phyloP scores from a whole-genome alignment of 1,284 basidiomycete species.

The Coriolopsis trogii region DNA sequence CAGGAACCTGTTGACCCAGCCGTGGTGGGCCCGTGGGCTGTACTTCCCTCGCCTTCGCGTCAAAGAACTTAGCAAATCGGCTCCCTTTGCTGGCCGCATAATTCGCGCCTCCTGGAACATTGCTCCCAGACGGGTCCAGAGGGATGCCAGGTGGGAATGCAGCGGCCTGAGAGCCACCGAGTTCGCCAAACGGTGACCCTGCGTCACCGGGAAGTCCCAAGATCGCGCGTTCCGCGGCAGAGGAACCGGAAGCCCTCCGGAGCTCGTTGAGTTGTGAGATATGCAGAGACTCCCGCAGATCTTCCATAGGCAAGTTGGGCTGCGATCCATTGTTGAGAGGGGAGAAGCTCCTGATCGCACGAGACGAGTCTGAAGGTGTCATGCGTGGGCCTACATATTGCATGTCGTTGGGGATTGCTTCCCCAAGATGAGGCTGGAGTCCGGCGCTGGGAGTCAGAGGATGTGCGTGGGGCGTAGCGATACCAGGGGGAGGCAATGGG shows the following conservation, averaged over 20 bases:
- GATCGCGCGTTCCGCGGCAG: conserved; percentile 33
- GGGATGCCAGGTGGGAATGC: conserved; percentile 19
- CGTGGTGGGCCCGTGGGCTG: conserved; percentile 32
- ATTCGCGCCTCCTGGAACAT: conserved; percentile 28
- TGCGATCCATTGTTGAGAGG: conserved; percentile 57
- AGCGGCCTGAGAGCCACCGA: conserved; percentile 21
- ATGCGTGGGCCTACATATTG: conserved; percentile 24
- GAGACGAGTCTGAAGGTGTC: conserved; percentile 31
- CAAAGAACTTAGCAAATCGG: conserved; percentile 83
- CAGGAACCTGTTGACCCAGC: conserved; percentile 44
- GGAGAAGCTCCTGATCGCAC: conserved; percentile 46
- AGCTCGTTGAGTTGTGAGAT: conserved; percentile 37
- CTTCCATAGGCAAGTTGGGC: conserved; percentile 38
- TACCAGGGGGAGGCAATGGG: conserved; percentile 21
- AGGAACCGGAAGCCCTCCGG: conserved; percentile 39
- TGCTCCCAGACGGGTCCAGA: conserved; percentile 29
- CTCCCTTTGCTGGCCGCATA: conserved; percentile 66
- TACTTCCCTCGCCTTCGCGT: conserved; percentile 62
- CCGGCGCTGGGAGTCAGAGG: conserved; percentile 12
- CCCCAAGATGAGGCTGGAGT: conserved; percentile 14
- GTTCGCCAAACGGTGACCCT: conserved; percentile 34
- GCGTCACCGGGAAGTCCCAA: conserved; percentile 38
- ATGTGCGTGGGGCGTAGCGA: conserved; percentile 16
- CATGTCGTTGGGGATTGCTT: conserved; percentile 27
- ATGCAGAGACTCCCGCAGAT: conserved; percentile 38